Evolutionary conservation across 108 stramenopile genomes (phyloP).

Genomic region (Cyclotella kingstonii): DNA sequence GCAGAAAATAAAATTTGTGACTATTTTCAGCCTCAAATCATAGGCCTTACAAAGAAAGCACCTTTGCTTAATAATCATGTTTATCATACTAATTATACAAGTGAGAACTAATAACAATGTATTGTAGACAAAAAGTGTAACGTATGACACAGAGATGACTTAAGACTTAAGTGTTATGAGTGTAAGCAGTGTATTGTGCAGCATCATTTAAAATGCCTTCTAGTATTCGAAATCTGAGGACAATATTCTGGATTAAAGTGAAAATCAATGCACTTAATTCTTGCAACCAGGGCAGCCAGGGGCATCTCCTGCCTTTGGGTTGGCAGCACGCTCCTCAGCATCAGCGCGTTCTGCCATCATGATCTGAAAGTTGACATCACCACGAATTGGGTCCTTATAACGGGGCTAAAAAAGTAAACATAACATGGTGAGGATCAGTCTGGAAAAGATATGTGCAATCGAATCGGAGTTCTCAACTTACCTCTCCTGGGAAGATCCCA

Average conservation of each 20-base stretch:
- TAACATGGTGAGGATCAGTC: too few species aligned
- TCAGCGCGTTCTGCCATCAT: slow-evolving; percentile 81
- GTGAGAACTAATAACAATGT: too few species aligned
- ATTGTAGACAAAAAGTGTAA: too few species aligned
- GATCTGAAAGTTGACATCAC: slow-evolving; percentile 72
- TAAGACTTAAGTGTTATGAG: slow-evolving; percentile 6
- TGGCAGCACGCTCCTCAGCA: slow-evolving; percentile 64
- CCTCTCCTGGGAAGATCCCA: slow-evolving; percentile 84
- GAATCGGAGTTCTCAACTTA: neutral
- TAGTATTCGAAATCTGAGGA: neutral
- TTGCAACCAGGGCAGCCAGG: slow-evolving; percentile 84
- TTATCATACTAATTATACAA: too few species aligned
- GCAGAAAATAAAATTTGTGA: too few species aligned
- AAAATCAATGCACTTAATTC: slow-evolving; percentile 49
- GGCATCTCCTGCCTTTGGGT: slow-evolving; percentile 69
- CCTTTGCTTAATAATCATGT: too few species aligned
- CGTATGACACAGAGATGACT: too few species aligned
- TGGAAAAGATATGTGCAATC: neutral
- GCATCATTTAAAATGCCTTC: slow-evolving; percentile 2
- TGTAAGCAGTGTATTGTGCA: slow-evolving; percentile 6
- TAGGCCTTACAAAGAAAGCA: too few species aligned
- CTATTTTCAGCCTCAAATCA: too few species aligned
- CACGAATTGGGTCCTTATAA: slow-evolving; percentile 90
- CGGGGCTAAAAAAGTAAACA: slow-evolving; percentile 41
- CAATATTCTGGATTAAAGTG: too few species aligned